Evolutionary conservation across 73 alveolate genomes (phyloP).

Genomic region (Tetrahymena borealis): DNA sequence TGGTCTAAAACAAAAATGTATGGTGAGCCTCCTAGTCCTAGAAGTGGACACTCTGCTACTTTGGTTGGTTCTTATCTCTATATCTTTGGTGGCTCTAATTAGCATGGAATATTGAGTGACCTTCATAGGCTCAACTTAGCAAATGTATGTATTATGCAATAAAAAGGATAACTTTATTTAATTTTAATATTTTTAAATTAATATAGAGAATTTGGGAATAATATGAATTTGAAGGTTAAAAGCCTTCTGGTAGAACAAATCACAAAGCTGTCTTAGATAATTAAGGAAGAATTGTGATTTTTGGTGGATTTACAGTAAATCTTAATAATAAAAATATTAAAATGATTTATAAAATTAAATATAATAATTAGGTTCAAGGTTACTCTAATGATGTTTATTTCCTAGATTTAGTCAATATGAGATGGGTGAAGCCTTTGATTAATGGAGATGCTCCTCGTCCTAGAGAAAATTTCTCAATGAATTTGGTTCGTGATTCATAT

Average conservation of each 20-base stretch:
- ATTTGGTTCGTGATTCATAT: conserved; percentile 6
- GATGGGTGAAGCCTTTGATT: conserved; percentile 42
- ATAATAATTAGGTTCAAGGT: neutral
- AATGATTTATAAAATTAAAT: neutral
- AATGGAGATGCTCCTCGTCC: conserved; percentile 42
- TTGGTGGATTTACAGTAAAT: conserved; percentile 28
- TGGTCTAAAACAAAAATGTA: conserved; percentile 36
- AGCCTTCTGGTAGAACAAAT: conserved; percentile 32
- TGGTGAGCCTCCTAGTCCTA: conserved; percentile 40
- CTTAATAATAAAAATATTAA: neutral
- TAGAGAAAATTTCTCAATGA: conserved; percentile 36
- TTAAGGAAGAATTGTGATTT: conserved; percentile 19
- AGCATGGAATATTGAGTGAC: conserved; percentile 26
- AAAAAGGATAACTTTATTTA: neutral
- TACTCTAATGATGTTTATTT: conserved; percentile 28
- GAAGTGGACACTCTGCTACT: conserved; percentile 29
- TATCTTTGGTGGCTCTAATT: conserved; percentile 25
- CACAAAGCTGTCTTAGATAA: conserved; percentile 18
- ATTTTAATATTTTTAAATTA: neutral
- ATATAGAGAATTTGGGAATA: conserved; percentile 27
- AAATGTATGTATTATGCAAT: neutral
- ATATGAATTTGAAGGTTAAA: conserved; percentile 10
- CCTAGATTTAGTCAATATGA: conserved; percentile 30
- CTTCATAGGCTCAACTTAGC: conserved; percentile 27
- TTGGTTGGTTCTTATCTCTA: conserved; percentile 30